These are phyloP conservation scores for Ganoderma boninense DNA, from an alignment of 1,284 basidiomycete species.

Conservation along the genomic window DNA sequence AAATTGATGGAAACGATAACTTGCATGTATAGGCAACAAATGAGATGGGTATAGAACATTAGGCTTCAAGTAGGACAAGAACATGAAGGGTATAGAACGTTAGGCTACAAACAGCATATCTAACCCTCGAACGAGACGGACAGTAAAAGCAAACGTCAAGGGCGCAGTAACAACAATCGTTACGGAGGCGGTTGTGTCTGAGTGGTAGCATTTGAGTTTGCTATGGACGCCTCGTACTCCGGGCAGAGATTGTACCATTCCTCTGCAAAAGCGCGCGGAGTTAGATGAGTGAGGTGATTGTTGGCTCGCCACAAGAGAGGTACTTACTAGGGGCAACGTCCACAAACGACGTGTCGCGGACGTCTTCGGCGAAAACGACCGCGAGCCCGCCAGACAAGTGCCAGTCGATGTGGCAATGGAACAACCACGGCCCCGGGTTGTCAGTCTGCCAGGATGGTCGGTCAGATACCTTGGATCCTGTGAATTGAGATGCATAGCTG, in stretches of 20 bases:
- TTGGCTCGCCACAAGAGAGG: background rate
- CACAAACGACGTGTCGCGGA: slow-evolving; percentile 15
- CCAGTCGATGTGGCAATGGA: slow-evolving; percentile 46
- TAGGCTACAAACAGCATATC: background rate
- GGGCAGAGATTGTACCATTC: background rate
- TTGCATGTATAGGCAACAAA: background rate
- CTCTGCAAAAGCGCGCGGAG: slow-evolving; percentile 2
- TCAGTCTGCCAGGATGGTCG: slow-evolving; percentile 25
- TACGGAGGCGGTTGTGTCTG: background rate
- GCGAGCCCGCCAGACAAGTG: slow-evolving; percentile 42
- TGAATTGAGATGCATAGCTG: too few relatives aligned
- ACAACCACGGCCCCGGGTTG: slow-evolving; percentile 44
- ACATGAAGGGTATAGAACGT: too few relatives aligned
- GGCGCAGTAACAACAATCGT: too few relatives aligned
- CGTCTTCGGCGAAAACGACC: slow-evolving; percentile 43
- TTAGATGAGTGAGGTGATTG: background rate
- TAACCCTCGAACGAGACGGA: background rate
- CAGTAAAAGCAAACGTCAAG: background rate
- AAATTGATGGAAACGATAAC: too few relatives aligned
- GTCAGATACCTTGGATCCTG: too few relatives aligned
- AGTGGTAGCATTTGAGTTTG: background rate
- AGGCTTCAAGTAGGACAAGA: too few relatives aligned
- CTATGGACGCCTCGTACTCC: background rate
- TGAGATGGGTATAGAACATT: background rate
- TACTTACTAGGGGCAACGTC: background rate